Conservation (phyloP, 805 yeast species). For the Lachancea kluyveri region DNA sequence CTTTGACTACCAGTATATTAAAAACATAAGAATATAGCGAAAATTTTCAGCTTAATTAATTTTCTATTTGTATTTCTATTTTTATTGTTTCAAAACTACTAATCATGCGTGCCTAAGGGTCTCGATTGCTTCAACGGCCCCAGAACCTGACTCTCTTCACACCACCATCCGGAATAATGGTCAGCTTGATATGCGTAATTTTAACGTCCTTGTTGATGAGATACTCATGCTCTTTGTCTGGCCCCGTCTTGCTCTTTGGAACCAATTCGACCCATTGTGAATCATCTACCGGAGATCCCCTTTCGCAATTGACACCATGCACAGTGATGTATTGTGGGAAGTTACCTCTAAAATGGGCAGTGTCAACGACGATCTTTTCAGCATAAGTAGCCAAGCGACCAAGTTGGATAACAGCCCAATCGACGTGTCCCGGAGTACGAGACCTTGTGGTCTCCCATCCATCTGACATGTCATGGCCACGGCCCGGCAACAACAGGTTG, state of each 20-base stretch:
- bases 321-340: constrained; percentile 77
- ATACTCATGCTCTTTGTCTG: constrained; percentile 73
- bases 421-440: constrained; percentile 74
- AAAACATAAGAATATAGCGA: too few relatives aligned
- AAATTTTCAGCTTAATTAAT: too few relatives aligned
- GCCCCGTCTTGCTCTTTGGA: constrained; percentile 64
- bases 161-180: constrained; percentile 96
- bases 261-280: constrained; percentile 61
- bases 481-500: constrained; percentile 83
- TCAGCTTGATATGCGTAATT: constrained; percentile 67
- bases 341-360: constrained; percentile 92
- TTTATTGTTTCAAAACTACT: too few relatives aligned
- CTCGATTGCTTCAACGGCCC: constrained; percentile 40
- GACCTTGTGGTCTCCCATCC: constrained; percentile 98
- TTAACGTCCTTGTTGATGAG: constrained; percentile 28
- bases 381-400: constrained; percentile 57
- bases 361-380: constrained; percentile 65
- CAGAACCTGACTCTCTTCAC: constrained; percentile 83
- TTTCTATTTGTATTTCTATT: too few relatives aligned
- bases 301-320: constrained; percentile 33
- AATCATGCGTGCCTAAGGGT: too few relatives aligned
- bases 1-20: too few relatives aligned
- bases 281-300: constrained; percentile 38
- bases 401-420: constrained; percentile 82
- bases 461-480: constrained; percentile 95